Percentiles rank a stretch among this genome's conserved stretches.
Conservation (phyloP, 768 basidiomycete species). For the Auriscalpium orientale region DNA sequence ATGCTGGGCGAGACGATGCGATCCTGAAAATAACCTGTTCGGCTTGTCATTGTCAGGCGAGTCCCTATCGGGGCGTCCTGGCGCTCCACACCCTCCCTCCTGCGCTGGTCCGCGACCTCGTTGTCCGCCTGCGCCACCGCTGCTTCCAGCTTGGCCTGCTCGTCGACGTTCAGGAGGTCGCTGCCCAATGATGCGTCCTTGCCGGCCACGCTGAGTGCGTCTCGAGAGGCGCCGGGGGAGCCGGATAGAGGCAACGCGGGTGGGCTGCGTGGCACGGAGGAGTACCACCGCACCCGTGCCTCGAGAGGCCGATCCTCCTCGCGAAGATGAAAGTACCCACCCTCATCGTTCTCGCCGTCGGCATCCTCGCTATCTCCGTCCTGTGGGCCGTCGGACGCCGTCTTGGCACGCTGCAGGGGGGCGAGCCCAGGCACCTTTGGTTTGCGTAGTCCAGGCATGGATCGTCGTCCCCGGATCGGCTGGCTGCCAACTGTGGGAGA, state of each 20-base stretch:
- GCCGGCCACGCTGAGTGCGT: not conserved
- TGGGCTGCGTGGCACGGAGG: not conserved
- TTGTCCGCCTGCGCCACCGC: constrained; percentile 10
- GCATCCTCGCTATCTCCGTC: constrained; percentile 41
- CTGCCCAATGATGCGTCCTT: not conserved
- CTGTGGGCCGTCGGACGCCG: no score
- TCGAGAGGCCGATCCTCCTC: constrained; percentile 73
- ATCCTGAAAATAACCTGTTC: constrained; percentile 91
- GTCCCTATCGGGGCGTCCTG: constrained; percentile 63
- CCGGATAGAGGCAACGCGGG: not conserved
- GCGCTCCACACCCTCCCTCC: constrained; percentile 10
- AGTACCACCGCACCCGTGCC: constrained; percentile 46
- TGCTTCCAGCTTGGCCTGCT: constrained; percentile 9
- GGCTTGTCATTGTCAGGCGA: constrained; percentile 88
- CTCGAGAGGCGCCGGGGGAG: not conserved
- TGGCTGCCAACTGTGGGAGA: constrained; percentile 9
- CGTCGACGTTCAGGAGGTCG: constrained; percentile 2
- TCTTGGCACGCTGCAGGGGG: not conserved
- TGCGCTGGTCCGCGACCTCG: constrained; percentile 11
- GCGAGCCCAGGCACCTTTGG: not conserved
- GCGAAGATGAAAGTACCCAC: constrained; percentile 10
- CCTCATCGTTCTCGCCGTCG: constrained; percentile 30
- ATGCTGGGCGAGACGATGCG: constrained; percentile 91
- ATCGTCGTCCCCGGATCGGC: constrained; percentile 7
- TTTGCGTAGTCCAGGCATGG: constrained; percentile 9